Conservation (phyloP, 2,329 filamentous ascomycete species). For the Fusarium setosum region DNA sequence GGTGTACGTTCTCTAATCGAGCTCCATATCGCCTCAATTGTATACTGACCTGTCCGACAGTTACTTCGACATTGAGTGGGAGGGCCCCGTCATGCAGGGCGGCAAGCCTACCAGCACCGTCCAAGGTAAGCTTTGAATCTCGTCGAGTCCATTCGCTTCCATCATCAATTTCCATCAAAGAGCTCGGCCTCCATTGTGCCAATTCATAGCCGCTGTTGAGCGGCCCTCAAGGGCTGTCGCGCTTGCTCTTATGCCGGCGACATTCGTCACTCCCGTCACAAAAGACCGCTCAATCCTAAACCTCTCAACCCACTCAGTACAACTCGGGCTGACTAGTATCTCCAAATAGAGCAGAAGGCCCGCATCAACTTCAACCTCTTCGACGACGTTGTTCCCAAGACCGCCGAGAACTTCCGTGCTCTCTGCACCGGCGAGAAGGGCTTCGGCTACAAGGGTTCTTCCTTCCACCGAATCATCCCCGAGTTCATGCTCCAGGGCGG, state of each 20-base stretch:
- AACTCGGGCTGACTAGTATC: conserved; percentile 32
- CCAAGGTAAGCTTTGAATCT: conserved; percentile 64
- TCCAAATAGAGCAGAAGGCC: conserved; percentile 71
- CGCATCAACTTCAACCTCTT: conserved; percentile 92
- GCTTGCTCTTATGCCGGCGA: neutral
- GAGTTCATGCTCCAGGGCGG: conserved; percentile 96
- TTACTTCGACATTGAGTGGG: conserved; percentile 80
- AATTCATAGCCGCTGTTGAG: neutral
- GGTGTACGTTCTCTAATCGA: conserved; percentile 64
- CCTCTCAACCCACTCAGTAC: neutral
- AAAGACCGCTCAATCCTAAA: conserved; percentile 19
- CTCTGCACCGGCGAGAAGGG: conserved; percentile 86
- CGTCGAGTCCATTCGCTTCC: conserved; percentile 1
- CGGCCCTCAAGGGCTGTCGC: neutral
- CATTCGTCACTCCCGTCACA: conserved; percentile 13
- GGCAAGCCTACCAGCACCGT: conserved; percentile 64
- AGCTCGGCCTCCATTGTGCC: neutral
- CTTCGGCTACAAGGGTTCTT: conserved; percentile 84
- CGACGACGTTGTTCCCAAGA: conserved; percentile 89
- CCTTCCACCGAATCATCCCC: conserved; percentile 94
- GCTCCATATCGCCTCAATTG: conserved; percentile 19
- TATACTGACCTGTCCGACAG: conserved; percentile 50
- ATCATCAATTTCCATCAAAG: conserved; percentile 8
- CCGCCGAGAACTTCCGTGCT: conserved; percentile 84
- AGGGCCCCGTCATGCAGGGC: conserved; percentile 76